Percentiles rank a stretch among this genome's conserved stretches.
phyloP scores from a whole-genome alignment of 345 rosid genomes.

The Salix koriyanagi region DNA sequence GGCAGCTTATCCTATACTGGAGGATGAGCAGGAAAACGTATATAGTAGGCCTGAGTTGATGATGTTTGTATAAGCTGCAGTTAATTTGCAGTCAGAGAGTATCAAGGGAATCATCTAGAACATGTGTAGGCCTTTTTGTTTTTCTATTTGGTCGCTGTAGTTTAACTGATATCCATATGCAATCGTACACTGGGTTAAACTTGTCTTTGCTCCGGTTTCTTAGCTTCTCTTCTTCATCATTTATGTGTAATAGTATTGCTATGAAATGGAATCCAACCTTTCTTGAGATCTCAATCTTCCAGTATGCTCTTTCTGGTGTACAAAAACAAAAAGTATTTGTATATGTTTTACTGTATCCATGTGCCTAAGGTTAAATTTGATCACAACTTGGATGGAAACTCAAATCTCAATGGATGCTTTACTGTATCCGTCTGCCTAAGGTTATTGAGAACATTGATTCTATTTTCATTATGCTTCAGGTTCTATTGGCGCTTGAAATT shows the following conservation, averaged over 20 bases:
- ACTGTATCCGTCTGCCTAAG: not conserved
- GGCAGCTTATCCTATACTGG: conserved; percentile 81
- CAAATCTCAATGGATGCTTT: not conserved
- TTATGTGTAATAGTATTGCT: not conserved
- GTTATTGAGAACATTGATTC: not conserved
- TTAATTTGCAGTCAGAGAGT: not conserved
- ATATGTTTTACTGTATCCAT: not conserved
- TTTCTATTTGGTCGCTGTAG: not conserved
- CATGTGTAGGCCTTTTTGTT: not conserved
- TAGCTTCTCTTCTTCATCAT: not conserved
- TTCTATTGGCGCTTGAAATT: too few relatives aligned
- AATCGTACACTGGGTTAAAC: not conserved
- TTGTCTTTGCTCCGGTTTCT: not conserved
- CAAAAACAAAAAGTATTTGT: not conserved
- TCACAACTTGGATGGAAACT: not conserved
- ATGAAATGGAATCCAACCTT: not conserved
- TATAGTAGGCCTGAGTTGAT: conserved; percentile 89
- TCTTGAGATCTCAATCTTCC: not conserved
- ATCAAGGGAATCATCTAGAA: not conserved
- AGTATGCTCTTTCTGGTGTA: not conserved
- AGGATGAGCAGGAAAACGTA: conserved; percentile 69
- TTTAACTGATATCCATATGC: not conserved
- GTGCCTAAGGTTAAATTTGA: too few relatives aligned
- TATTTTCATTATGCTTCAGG: not conserved
- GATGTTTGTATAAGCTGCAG: conserved; percentile 52